Evolutionary conservation across 345 rosid genomes (phyloP).

Genomic region (Acer campestre): DNA sequence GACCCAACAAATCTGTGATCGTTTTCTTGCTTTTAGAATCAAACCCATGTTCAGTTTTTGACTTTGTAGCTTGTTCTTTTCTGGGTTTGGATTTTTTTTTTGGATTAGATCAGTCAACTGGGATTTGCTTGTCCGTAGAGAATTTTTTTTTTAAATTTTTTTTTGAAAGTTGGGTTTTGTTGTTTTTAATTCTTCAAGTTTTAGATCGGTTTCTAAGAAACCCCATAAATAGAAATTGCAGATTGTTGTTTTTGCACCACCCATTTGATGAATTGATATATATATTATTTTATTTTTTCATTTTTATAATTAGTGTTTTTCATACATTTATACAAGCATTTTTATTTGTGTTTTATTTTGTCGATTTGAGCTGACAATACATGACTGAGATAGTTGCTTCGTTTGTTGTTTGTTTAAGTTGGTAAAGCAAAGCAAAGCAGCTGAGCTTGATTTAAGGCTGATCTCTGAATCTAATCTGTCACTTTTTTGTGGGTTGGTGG

Average conservation of each 20-base stretch:
- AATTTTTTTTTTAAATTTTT: too few species aligned
- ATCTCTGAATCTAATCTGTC: neutral
- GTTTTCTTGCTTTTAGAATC: neutral
- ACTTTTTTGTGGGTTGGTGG: conserved; percentile 8
- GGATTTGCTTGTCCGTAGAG: too few species aligned
- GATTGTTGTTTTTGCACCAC: neutral
- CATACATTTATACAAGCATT: too few species aligned
- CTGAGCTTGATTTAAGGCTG: conserved; percentile 1
- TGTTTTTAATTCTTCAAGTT: neutral
- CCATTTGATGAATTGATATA: neutral
- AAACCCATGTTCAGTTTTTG: neutral
- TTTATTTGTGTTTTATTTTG: too few species aligned
- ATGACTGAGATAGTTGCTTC: neutral
- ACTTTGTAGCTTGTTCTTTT: neutral
- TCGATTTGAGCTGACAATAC: too few species aligned
- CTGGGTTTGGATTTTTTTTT: neutral
- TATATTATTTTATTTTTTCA: neutral
- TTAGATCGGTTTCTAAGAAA: conserved; percentile 11
- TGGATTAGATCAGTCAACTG: conserved; percentile 4
- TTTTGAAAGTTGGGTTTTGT: neutral
- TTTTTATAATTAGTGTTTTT: neutral
- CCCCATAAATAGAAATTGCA: neutral
- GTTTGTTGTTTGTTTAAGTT: conserved; percentile 3
- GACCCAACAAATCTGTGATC: neutral
- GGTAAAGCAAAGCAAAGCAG: neutral